Evolutionary conservation across 2,329 filamentous ascomycete genomes (phyloP).

Genomic region (Cladosporium sp.): DNA sequence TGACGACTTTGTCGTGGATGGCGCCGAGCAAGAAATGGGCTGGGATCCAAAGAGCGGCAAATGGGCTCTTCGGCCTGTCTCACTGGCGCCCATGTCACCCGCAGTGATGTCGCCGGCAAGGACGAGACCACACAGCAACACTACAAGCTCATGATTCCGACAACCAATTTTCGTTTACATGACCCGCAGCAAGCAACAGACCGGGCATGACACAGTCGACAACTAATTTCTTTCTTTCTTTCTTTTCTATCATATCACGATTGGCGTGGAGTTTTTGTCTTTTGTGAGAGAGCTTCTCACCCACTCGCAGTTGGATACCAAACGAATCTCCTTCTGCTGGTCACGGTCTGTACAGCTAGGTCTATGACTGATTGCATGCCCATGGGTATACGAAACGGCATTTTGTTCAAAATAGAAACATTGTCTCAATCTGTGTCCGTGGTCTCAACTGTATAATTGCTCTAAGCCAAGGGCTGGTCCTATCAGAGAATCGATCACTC

Average conservation of each 20-base stretch:
- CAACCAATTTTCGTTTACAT: background rate
- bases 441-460: no score
- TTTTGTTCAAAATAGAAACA: no score
- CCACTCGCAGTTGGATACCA: background rate
- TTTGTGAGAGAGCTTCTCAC: background rate
- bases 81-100: background rate
- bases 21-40: constrained; percentile 26
- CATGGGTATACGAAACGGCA: no score
- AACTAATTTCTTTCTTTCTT: background rate
- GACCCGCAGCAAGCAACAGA: background rate
- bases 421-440: no score
- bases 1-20: constrained; percentile 13
- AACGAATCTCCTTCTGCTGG: background rate
- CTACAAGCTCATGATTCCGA: background rate
- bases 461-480: no score
- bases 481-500: no score
- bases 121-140: background rate
- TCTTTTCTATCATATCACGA: background rate
- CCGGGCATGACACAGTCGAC: background rate
- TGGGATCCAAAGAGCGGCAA: constrained; percentile 26
- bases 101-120: background rate
- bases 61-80: constrained; percentile 25
- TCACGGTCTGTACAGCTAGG: background rate
- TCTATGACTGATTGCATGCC: background rate
- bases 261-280: background rate